Evolutionary conservation across 139 green algal genomes (phyloP).

Genomic region (Coccomyxa sp.): DNA sequence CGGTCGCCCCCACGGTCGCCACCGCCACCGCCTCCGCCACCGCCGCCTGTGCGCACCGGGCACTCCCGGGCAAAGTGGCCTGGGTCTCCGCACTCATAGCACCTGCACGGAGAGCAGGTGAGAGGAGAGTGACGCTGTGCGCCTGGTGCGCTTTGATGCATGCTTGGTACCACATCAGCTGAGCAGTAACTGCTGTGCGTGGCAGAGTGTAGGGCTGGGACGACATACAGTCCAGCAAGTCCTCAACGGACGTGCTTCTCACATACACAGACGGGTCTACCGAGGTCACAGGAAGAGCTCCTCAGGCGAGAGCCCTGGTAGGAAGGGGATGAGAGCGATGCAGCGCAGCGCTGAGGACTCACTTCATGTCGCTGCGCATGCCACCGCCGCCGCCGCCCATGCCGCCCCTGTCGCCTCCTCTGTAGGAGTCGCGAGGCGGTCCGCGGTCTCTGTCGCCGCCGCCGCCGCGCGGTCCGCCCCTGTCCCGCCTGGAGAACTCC

Average conservation of each 20-base stretch:
- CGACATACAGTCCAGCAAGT: neutral
- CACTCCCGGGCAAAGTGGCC: slow-evolving; percentile 1
- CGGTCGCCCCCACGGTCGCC: neutral
- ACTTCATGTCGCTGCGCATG: slow-evolving; percentile 9
- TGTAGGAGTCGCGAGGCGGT: neutral
- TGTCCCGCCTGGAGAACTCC: slow-evolving; percentile 16
- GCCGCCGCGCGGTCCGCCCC: slow-evolving; percentile 4
- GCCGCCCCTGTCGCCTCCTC: neutral
- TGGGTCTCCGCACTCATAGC: neutral
- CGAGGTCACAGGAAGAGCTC: too few species aligned
- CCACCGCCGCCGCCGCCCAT: slow-evolving; percentile 7
- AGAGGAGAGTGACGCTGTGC: too few species aligned
- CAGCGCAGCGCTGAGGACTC: too few species aligned
- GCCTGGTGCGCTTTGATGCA: too few species aligned
- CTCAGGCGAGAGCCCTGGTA: too few species aligned
- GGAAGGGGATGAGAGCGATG: too few species aligned
- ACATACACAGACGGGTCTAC: too few species aligned
- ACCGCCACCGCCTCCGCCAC: neutral
- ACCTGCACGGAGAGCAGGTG: neutral
- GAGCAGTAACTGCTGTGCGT: too few species aligned
- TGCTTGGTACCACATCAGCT: too few species aligned
- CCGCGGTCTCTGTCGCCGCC: slow-evolving; percentile 3
- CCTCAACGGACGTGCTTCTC: neutral
- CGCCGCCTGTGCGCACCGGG: neutral
- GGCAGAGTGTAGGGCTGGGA: too few species aligned